Evolutionary conservation across 2,329 filamentous ascomycete genomes (phyloP).

Genomic region (Clonostachys solani): DNA sequence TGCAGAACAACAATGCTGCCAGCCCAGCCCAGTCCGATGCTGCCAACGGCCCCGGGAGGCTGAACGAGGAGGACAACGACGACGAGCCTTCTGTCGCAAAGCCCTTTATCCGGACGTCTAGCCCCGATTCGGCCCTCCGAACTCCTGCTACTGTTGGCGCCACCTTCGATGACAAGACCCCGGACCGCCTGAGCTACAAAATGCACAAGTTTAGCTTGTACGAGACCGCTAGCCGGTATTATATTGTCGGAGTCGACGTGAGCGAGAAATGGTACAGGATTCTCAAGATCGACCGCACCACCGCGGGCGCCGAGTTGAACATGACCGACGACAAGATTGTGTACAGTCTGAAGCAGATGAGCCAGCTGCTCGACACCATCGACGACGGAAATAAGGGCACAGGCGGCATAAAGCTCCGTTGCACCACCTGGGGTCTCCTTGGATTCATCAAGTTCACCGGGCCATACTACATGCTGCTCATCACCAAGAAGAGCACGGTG

Average conservation of each 20-base stretch:
- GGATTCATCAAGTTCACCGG: slow-evolving; percentile 97
- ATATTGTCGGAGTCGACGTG: slow-evolving; percentile 89
- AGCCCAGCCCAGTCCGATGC: slow-evolving; percentile 16
- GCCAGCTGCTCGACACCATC: slow-evolving; percentile 86
- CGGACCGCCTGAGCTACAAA: slow-evolving; percentile 42
- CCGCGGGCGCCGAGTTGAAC: slow-evolving; percentile 69
- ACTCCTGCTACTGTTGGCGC: slow-evolving; percentile 2
- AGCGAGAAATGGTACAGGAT: slow-evolving; percentile 86
- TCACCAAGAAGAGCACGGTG: slow-evolving; percentile 93
- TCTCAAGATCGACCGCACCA: slow-evolving; percentile 89
- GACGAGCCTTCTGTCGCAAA: slow-evolving; percentile 54
- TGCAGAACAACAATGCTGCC: slow-evolving; percentile 27
- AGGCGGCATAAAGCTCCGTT: slow-evolving; percentile 84
- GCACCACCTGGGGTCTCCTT: slow-evolving; percentile 87
- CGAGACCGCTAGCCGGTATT: slow-evolving; percentile 89
- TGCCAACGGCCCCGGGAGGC: slow-evolving; percentile 9
- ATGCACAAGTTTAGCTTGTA: slow-evolving; percentile 99
- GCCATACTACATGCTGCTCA: slow-evolving; percentile 93
- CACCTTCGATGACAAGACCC: slow-evolving; percentile 21
- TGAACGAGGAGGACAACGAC: slow-evolving; percentile 46
- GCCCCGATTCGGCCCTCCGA: slow-evolving; percentile 33
- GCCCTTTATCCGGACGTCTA: slow-evolving; percentile 52
- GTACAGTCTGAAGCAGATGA: slow-evolving; percentile 90
- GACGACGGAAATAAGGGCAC: slow-evolving; percentile 91
- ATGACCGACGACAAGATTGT: slow-evolving; percentile 94